These are phyloP conservation scores for Magnusiomyces suaveolens DNA, from an alignment of 1,139 yeast species.

Conservation along the genomic window DNA sequence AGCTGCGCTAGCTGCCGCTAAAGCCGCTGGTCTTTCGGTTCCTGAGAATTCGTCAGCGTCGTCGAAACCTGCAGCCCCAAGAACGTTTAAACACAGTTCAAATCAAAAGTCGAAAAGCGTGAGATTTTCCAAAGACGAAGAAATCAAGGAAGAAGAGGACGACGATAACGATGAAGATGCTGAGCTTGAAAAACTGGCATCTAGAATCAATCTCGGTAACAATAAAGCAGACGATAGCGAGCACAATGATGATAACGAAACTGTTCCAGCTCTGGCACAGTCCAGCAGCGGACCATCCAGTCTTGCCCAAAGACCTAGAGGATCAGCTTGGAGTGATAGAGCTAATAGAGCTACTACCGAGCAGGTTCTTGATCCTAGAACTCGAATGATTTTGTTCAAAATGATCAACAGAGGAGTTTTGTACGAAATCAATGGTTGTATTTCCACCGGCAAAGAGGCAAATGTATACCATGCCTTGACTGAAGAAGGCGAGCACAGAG, in stretches of 20 bases:
- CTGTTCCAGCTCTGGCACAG: not conserved
- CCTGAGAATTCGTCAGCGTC: not conserved
- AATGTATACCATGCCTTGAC: constrained; percentile 91
- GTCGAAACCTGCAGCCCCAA: not conserved
- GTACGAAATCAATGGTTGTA: constrained; percentile 82
- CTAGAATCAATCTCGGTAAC: constrained; percentile 2
- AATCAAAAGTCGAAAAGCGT: not conserved
- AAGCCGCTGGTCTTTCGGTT: not conserved
- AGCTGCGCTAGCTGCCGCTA: constrained; percentile 3
- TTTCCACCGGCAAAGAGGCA: constrained; percentile 96
- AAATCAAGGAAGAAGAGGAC: not conserved
- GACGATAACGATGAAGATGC: not conserved
- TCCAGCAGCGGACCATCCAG: not conserved
- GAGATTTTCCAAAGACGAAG: not conserved
- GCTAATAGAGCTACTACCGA: constrained; percentile 95
- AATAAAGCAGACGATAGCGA: not conserved
- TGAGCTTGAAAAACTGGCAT: not conserved
- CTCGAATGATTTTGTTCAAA: constrained; percentile 71
- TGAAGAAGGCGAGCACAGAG: constrained; percentile 47
- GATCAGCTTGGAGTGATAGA: constrained; percentile 41
- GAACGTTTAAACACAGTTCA: not conserved
- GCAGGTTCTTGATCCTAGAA: constrained; percentile 91
- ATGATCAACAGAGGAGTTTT: constrained; percentile 75
- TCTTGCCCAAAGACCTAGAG: not conserved
- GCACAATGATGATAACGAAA: not conserved